Evolutionary conservation across 2,329 filamentous ascomycete genomes (phyloP), one percentile per base, ranked within the genome.

Genomic region (Penicillium sp.): DNA sequence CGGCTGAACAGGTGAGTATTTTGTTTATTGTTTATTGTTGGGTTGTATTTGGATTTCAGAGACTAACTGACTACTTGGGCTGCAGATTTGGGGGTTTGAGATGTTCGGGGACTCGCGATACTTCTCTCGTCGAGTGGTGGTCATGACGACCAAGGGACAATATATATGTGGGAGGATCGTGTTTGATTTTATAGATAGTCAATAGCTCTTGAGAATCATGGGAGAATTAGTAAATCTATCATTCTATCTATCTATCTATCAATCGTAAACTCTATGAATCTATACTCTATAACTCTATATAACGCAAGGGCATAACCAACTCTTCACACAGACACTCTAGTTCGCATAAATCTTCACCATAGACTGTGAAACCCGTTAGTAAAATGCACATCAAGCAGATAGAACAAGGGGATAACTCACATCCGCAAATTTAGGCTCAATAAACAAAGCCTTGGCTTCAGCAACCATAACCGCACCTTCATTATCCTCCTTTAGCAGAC

Each of bases 341-440:
- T 60, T 61, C 29, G 62, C 64, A 52, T 72, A 72, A 35, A 72
- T 60, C 31, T 70, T 67, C 6, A 70, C 68, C 70, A 74, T 74
- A 3, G 70, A 70, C 71, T 74, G 55, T 9, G 46, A 38, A 35
- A 48, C 21, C 27, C 40, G 27, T 62, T 54, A 63, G 56, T 21
- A 15, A n/a, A 29, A 21, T 4, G 2, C 27, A 3, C 7, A 7
- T 9, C 25, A 41, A 5, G 4, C 2, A 19, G 8, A 42, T 19
- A 42, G 13, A 53, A 13, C n/a, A 42, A 45, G 19, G 15, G 46
- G 15, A 40, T 6, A 45, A 54, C 71, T 63, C 61, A 73, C 71
- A 57, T 71, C 65, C 2, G 70, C 71, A 66, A 74, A 74, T 62
- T 69, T 74, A 2, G 73, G 73, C 62, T 75, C 71, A 37, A 75